Evolutionary conservation across 2,329 filamentous ascomycete species (phyloP).

Genomic region (Raffaelea deltoideospora): DNA sequence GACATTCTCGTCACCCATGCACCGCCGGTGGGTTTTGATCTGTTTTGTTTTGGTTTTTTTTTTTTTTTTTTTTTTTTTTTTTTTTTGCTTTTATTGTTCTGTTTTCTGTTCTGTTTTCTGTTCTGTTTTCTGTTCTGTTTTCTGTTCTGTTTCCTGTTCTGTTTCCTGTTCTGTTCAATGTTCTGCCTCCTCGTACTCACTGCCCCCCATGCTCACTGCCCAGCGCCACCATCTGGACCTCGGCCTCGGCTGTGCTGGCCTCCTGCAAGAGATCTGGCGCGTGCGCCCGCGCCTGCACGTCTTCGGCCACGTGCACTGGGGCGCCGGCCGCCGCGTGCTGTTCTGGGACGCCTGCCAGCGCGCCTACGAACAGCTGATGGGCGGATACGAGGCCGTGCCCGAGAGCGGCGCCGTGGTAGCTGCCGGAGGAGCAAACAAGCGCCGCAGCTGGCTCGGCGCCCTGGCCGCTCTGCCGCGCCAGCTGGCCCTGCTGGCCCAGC

Average conservation of each 20-base stretch:
- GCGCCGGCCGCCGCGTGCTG: conserved; percentile 51
- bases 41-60: too few relatives aligned
- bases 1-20: conserved; percentile 74
- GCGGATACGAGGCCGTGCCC: too few relatives aligned
- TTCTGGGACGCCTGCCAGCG: conserved; percentile 63
- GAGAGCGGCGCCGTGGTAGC: too few relatives aligned
- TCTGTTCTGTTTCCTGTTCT: too few relatives aligned
- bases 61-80: too few relatives aligned
- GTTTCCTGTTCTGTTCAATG: too few relatives aligned
- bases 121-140: neutral
- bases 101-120: neutral
- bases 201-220: too few relatives aligned
- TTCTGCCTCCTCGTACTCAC: too few relatives aligned
- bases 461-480: conserved; percentile 5
- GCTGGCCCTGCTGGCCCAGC: conserved; percentile 19
- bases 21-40: conserved; percentile 46
- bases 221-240: conserved; percentile 54
- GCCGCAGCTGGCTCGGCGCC: conserved; percentile 27
- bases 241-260: conserved; percentile 52
- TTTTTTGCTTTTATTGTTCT: neutral
- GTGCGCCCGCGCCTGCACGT: conserved; percentile 63
- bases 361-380: conserved; percentile 53
- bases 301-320: conserved; percentile 75
- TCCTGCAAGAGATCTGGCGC: conserved; percentile 59
- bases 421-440: conserved; percentile 9